Evolutionary conservation across 2,329 filamentous ascomycete genomes (phyloP).

Genomic region (Huntiella abstrusa): DNA sequence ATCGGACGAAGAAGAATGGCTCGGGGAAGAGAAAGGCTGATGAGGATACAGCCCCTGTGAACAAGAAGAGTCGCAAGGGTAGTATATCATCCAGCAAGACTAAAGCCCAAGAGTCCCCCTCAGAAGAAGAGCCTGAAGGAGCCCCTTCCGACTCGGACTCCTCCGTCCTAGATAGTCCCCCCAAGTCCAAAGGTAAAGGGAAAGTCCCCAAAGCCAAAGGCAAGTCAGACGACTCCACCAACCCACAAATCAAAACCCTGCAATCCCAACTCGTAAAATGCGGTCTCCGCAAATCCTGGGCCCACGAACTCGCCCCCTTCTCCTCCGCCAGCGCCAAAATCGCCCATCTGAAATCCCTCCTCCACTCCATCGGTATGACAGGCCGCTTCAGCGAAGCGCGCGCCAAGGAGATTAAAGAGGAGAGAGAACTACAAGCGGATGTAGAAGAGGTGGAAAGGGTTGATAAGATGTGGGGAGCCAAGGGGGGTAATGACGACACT

Average conservation of each 20-base stretch:
- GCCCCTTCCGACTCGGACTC: slow-evolving; percentile 23
- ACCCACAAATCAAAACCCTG: slow-evolving; percentile 70
- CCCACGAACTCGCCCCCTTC: slow-evolving; percentile 59
- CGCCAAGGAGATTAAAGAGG: slow-evolving; percentile 72
- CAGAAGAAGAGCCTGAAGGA: slow-evolving; percentile 4
- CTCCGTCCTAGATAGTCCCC: slow-evolving; percentile 56
- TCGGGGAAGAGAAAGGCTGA: no score
- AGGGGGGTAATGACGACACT: slow-evolving; percentile 33
- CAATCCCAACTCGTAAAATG: slow-evolving; percentile 80
- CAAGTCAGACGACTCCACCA: slow-evolving; percentile 23
- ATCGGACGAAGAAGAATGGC: no score
- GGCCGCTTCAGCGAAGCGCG: slow-evolving; percentile 74
- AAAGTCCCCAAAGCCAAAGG: slow-evolving; percentile 17
- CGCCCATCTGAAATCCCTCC: slow-evolving; percentile 56
- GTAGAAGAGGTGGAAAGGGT: slow-evolving; percentile 71
- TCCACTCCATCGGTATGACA: slow-evolving; percentile 69
- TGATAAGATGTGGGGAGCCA: slow-evolving; percentile 54
- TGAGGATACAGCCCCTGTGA: no score
- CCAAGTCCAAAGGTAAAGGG: slow-evolving; percentile 14
- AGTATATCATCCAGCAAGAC: no score
- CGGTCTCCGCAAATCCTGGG: slow-evolving; percentile 83
- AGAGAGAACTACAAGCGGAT: slow-evolving; percentile 66
- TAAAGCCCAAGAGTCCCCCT: slow-evolving; percentile 7
- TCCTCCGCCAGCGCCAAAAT: slow-evolving; percentile 61
- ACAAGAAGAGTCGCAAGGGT: no score